Evolutionary conservation across 108 stramenopile species (phyloP), one percentile per base, ranked within the genome.

Genomic region (Schizochytrium sp.): DNA sequence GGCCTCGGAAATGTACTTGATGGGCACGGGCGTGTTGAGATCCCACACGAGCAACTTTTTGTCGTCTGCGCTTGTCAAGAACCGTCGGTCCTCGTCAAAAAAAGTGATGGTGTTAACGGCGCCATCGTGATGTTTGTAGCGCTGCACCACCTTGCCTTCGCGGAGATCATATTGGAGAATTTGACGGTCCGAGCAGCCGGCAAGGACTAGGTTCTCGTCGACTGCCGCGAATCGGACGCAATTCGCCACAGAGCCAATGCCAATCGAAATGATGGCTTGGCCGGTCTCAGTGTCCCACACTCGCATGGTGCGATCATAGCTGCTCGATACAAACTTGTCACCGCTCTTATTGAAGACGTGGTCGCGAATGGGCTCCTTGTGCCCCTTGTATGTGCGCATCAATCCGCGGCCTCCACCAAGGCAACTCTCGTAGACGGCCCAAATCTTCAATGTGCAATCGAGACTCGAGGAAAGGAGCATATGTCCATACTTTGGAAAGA

Each of bases 31-130:
- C 90, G 98, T 98, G 90, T 97, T 97, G 95, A 97, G 97, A 90
- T 99, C 99, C 99, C 99, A 99, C 16, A 98, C 96, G 47, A 99
- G 88, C 0, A 98, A 91, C 92, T 98, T 99, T 91, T 99, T 99
- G 91, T 99, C 99, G 91, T 99, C 99, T 47, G 95, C 94, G 18
- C 96, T 97, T 51, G 96, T 96, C 51, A 99, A 94, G 95, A 99
- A 97, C 87, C 97, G 94, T 34, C 92, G 94, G 47, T 92, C 96
- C 90, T 97, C 97, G 92, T 99, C 98, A 23, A 97, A 95, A 90
- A 98, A 99, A 4, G 96, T 94, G 88, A 99, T 96, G 18, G 98
- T 95, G 93, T 98, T 99, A 44, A 98, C 97, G 14, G 98, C 95
- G 8, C 94, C 96, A 88, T 99, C 93, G 92, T 99, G 99, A 93